phyloP scores from a whole-genome alignment of 495 filamentous ascomycete genomes.

The Aspergillus hancockii region DNA sequence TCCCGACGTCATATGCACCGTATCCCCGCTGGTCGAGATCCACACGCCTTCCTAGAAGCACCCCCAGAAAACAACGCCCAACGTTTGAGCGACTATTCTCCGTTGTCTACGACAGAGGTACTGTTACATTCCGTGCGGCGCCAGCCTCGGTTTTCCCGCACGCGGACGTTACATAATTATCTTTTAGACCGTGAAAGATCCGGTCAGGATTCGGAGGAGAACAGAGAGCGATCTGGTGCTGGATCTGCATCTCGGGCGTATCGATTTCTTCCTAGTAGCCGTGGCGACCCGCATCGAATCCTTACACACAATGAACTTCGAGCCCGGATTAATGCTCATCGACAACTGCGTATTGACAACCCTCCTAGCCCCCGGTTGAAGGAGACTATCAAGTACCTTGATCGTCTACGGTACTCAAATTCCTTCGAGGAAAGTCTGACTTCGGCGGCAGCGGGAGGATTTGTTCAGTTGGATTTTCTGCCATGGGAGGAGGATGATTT shows the following conservation, averaged over 20 bases:
- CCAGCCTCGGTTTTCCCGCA: constrained; percentile 46
- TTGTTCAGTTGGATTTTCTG: constrained; percentile 45
- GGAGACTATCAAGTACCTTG: constrained; percentile 66
- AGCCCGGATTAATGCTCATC: constrained; percentile 49
- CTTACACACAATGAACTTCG: constrained; percentile 47
- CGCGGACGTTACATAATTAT: constrained; percentile 48
- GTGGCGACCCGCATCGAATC: constrained; percentile 31
- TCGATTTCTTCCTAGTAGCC: constrained; percentile 36
- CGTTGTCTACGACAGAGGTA: constrained; percentile 43
- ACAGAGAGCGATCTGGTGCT: constrained; percentile 27
- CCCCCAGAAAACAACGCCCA: constrained; percentile 24
- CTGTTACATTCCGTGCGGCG: constrained; percentile 51
- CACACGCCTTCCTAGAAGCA: constrained; percentile 18
- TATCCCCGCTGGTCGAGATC: constrained; percentile 19
- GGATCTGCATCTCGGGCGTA: constrained; percentile 33
- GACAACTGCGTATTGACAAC: constrained; percentile 52
- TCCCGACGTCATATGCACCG: constrained; percentile 32
- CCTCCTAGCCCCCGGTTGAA: constrained; percentile 50
- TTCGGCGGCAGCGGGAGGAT: constrained; percentile 50
- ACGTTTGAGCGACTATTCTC: constrained; percentile 17
- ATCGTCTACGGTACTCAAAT: constrained; percentile 56
- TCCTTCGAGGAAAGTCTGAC: constrained; percentile 57
- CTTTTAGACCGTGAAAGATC: constrained; percentile 44
- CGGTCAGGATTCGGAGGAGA: constrained; percentile 35
- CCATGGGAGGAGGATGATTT: constrained; percentile 59